phyloP scores from a whole-genome alignment of 2,329 filamentous ascomycete species.

The Hypoxylon sp. region DNA sequence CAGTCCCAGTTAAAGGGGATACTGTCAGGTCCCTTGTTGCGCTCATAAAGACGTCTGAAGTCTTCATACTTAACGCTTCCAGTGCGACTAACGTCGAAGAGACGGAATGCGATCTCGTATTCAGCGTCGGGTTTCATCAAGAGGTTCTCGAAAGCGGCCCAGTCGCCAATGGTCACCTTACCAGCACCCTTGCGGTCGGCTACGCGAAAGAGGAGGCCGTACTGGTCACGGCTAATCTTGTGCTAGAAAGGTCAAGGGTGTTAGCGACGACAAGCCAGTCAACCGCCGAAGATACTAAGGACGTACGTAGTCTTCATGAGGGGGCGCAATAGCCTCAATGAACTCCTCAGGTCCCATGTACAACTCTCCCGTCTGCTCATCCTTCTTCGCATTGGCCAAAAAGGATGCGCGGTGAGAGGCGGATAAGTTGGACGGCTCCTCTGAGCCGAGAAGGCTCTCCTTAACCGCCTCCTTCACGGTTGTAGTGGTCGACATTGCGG shows the following conservation, averaged over 20 bases:
- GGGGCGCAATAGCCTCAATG: conserved; percentile 88
- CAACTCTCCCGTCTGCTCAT: conserved; percentile 80
- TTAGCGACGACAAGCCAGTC: conserved; percentile 28
- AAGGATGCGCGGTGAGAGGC: conserved; percentile 83
- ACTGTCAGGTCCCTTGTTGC: conserved; percentile 86
- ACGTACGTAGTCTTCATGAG: conserved; percentile 90
- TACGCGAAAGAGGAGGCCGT: conserved; percentile 91
- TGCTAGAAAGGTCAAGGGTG: conserved; percentile 71
- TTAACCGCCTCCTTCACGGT: conserved; percentile 80
- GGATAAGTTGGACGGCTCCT: conserved; percentile 74
- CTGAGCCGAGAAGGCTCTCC: conserved; percentile 79
- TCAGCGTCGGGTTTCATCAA: conserved; percentile 95
- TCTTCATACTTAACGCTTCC: conserved; percentile 92
- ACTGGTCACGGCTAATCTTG: conserved; percentile 97
- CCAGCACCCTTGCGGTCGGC: conserved; percentile 85
- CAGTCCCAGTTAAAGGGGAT: conserved; percentile 98
- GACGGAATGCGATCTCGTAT: conserved; percentile 97
- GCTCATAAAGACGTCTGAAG: conserved; percentile 86
- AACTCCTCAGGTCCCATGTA: conserved; percentile 91
- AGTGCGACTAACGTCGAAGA: conserved; percentile 89
- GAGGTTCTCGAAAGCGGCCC: conserved; percentile 94
- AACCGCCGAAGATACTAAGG: conserved; percentile 6
- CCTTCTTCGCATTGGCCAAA: conserved; percentile 80
- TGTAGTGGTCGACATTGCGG: conserved; percentile 61
- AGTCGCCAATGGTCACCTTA: conserved; percentile 84